These are phyloP conservation scores for Globisporangium alternatum DNA, from an alignment of 352 stramenopile genomes.

Conservation along the genomic window DNA sequence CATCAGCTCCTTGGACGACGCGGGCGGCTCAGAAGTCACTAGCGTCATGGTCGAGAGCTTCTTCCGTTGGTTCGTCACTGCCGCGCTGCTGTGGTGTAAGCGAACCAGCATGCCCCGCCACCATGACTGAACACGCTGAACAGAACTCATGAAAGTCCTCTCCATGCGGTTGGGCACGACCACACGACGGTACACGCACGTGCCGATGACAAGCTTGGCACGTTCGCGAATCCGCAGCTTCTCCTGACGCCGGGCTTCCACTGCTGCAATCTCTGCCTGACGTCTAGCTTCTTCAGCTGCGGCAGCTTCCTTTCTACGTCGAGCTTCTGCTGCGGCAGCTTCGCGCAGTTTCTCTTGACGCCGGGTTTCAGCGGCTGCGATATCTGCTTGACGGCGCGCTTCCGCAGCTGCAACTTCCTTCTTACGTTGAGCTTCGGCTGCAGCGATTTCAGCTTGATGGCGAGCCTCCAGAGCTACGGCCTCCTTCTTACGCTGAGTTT, in stretches of 20 bases:
- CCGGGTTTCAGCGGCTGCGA: background rate
- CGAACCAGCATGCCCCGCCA: conserved; percentile 69
- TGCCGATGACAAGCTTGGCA: conserved; percentile 10
- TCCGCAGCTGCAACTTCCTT: background rate
- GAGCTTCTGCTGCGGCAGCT: background rate
- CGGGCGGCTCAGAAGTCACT: conserved; percentile 18
- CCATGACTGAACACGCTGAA: conserved; percentile 57
- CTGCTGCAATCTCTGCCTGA: background rate
- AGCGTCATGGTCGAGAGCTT: conserved; percentile 57
- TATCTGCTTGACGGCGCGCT: background rate
- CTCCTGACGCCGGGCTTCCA: background rate
- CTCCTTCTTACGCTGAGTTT: background rate
- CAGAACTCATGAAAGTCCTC: conserved; percentile 12
- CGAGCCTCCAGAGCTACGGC: background rate
- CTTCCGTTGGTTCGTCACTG: conserved; percentile 49
- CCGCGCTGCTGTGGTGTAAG: conserved; percentile 34
- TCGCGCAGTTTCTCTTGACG: conserved; percentile 1
- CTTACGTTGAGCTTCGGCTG: background rate
- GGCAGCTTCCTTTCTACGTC: background rate
- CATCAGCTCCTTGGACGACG: conserved; percentile 15
- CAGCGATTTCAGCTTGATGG: background rate
- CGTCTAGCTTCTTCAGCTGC: background rate
- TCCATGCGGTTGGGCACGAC: conserved; percentile 13
- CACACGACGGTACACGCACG: conserved; percentile 12
- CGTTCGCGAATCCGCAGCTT: background rate